Base-by-base conservation (phyloP, 2,329 filamentous ascomycete genomes). In the Stachybotrys chlorohalonatus region DNA sequence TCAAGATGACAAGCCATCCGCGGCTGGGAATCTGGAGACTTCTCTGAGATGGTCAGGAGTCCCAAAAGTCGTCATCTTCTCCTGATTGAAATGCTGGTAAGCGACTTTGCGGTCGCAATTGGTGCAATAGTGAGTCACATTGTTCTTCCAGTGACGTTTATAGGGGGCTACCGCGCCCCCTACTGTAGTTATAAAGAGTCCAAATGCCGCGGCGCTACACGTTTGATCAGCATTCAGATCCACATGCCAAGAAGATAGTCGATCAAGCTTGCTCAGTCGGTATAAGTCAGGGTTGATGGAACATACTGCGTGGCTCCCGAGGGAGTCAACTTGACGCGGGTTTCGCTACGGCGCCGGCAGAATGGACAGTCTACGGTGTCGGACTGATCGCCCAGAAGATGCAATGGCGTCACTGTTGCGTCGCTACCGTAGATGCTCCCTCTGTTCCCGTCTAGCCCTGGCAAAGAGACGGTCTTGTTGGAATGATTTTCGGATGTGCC, bases 51-150 rank as follows among this genome's bases (percentile, higher is more conserved):
- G 63, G 11, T 64, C 63, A 5, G 63, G 63, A 15, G 63, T 65
- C 5, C 63, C 63, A 7, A 63, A 51, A 3, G 57, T 51, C 24
- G 56, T 39, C 60, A 64, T 63, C 7, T 57, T 4, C 1, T 54
- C 55, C 0, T 53, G 49, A 16, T 59, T 57, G 4, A 53, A 54
- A 17, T 56, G 30, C 48, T 56, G 52, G 48, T 55, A 51, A 5
- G 63, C 63, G 9, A 65, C 62, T 31, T 63, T 66, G 52, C 62
- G 62, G 9, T 51, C 52, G 53, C 63, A 65, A 51, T 65, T 64
- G 5, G 56, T 55, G 55, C 63, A 65, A 51, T 52, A 57, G 31
- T 65, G 63, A 39, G 51, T 63, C n/a, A 66, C 24, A 24, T 24
- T 24, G 24, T 24, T 24, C 24, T 24, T 24, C 24, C 30, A 65